Conservation (phyloP, 768 basidiomycete genomes). For the Mycena alexandri region DNA sequence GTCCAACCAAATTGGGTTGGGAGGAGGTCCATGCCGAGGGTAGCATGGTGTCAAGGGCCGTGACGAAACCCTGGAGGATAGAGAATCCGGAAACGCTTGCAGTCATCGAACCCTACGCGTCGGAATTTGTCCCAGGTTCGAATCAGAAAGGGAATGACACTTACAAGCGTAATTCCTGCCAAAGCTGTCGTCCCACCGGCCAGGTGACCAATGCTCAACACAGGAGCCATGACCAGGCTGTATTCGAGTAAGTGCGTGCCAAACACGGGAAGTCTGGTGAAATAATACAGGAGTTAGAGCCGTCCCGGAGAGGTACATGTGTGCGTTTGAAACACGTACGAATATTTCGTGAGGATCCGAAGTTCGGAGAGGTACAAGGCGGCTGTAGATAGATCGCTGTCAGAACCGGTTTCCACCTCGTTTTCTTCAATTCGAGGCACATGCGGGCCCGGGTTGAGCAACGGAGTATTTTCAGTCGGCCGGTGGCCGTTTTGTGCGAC, state of each 20-base stretch:
- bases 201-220: constrained; percentile 91
- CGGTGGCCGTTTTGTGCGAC: constrained; percentile 26
- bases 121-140: not conserved
- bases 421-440: constrained; percentile 71
- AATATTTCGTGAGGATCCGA: constrained; percentile 69
- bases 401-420: constrained; percentile 51
- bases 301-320: not conserved
- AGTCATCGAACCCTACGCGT: constrained; percentile 70
- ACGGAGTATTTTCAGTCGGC: constrained; percentile 67
- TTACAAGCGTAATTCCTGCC: constrained; percentile 77
- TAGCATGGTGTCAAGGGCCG: constrained; percentile 92
- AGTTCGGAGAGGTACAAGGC: constrained; percentile 70
- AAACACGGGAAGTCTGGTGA: constrained; percentile 33
- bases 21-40: constrained; percentile 95
- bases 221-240: constrained; percentile 85
- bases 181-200: constrained; percentile 80
- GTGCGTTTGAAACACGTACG: constrained; percentile 64
- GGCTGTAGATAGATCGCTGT: constrained; percentile 45
- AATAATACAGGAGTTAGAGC: constrained; percentile 1
- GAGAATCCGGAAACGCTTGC: constrained; percentile 81
- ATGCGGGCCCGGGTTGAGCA: constrained; percentile 59
- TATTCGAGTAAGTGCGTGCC: constrained; percentile 87
- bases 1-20: constrained; percentile 85
- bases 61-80: constrained; percentile 85
- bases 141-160: constrained; percentile 10